Base-by-base conservation (phyloP, 805 yeast species). In the Barnettozyma sucrosica region DNA sequence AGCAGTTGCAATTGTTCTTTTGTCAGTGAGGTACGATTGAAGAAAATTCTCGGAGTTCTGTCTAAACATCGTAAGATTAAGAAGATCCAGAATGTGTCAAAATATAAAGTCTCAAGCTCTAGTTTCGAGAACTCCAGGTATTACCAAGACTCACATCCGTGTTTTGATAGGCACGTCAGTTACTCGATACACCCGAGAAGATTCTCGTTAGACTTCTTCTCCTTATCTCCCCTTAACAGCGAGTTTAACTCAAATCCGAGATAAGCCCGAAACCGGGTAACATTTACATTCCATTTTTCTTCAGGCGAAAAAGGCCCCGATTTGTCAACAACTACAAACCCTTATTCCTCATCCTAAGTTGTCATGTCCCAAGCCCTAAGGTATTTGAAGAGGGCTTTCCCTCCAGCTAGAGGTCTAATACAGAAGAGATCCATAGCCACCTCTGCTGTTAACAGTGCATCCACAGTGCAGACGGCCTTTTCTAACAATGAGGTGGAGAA, bases 401-500 rank as follows among this genome's bases (percentile, higher is more conserved):
- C 42, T 32, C 49, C 51, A 18, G 20, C 42, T 16, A 46, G 43
- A 44, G 42, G 44, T 24, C 16, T 36, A 16, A 20, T 43, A 14
- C 41, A 33, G 19, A 25, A 36, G 26, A 53, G 57, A 42, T 41
- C 50, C 30, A 32, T 55, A 34, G 40, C 51, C 23, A 49, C 56
- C 14, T 48, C 59, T 11, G 23, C 54, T 4, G 39, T 54, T 10
- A 51, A 51, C 25, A 50, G 54, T 13, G 56, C 60, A 20, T 43
- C 55, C 26, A 55, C 55, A 14, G 36, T 50, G 16, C 48, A 50
- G 24, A 47, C 43, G n/a, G 46, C 51, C 16, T 46, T 51, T 7
- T 45, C 53, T 11, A 28, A 28, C 3, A 39, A 42, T 38, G 52
- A 41, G 11, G 36, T 45, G 37, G 48, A 54, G 18, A 48, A 49